Conservation (phyloP, 805 yeast species). For the Myxozyma neotropica region DNA sequence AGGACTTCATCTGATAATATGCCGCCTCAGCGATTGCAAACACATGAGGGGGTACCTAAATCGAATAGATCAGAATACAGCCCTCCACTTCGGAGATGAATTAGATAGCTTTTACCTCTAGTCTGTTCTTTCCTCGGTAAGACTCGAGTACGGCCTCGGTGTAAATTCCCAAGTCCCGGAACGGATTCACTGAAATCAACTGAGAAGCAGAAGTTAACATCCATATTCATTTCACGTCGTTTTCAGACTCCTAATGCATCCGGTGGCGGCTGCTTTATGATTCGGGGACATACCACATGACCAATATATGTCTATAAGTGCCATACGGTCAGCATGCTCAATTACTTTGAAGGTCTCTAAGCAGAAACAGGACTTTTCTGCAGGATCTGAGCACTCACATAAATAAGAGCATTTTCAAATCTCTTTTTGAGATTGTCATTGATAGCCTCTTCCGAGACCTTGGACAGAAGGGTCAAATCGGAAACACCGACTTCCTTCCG, state of each 20-base stretch:
- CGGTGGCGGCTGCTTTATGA: not conserved
- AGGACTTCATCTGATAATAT: slow-evolving; percentile 93
- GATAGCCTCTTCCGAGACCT: slow-evolving; percentile 88
- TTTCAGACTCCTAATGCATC: not conserved
- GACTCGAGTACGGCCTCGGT: slow-evolving; percentile 73
- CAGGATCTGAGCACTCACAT: slow-evolving; percentile 47
- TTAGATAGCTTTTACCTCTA: slow-evolving; percentile 58
- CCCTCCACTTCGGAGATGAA: not conserved
- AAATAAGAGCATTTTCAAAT: slow-evolving; percentile 85
- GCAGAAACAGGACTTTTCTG: too few species aligned
- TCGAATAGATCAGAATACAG: not conserved
- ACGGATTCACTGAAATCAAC: slow-evolving; percentile 93
- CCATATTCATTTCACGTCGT: not conserved
- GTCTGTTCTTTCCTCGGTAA: slow-evolving; percentile 87
- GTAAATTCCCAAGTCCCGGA: slow-evolving; percentile 93
- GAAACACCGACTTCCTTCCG: slow-evolving; percentile 98
- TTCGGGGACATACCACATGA: slow-evolving; percentile 41
- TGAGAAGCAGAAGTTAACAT: slow-evolving; percentile 2
- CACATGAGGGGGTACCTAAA: slow-evolving; percentile 80
- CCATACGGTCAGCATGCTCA: slow-evolving; percentile 1
- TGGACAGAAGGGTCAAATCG: slow-evolving; percentile 85
- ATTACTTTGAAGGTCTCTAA: too few species aligned
- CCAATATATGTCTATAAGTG: slow-evolving; percentile 42
- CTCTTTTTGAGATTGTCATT: slow-evolving; percentile 88
- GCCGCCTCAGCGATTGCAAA: slow-evolving; percentile 96